Conservation (phyloP, 1,139 yeast species). For the Taiozyma sp. region DNA sequence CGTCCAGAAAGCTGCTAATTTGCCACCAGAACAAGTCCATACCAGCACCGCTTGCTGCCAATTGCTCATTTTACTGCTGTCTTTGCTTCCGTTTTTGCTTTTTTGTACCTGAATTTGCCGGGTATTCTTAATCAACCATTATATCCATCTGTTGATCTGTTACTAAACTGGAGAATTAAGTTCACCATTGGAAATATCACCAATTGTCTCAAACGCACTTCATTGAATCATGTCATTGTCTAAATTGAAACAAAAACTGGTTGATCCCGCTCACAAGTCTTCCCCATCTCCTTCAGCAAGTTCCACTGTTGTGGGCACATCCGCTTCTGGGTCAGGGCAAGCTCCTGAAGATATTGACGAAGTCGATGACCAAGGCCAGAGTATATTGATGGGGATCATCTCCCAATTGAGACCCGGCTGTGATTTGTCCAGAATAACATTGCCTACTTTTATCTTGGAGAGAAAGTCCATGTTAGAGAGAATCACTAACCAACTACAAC, state of each 20-base stretch:
- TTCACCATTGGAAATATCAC: background rate
- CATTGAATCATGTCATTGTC: slow-evolving; percentile 16
- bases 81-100: no score
- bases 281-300: background rate
- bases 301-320: background rate
- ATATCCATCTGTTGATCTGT: background rate
- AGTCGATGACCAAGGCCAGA: slow-evolving; percentile 85
- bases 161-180: background rate
- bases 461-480: slow-evolving; percentile 96
- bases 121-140: background rate
- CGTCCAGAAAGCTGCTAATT: no score
- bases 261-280: background rate
- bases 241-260: slow-evolving; percentile 12
- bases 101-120: background rate
- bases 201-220: background rate
- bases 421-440: slow-evolving; percentile 83
- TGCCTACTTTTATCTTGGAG: slow-evolving; percentile 92
- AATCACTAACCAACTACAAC: slow-evolving; percentile 84
- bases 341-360: slow-evolving; percentile 76
- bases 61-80: no score
- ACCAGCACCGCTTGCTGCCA: no score
- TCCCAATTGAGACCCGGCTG: slow-evolving; percentile 91
- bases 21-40: no score
- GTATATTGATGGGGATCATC: slow-evolving; percentile 79
- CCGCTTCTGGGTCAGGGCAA: background rate